Conservation (phyloP, 2,329 filamentous ascomycete species). For the Emergomyces africanus region DNA sequence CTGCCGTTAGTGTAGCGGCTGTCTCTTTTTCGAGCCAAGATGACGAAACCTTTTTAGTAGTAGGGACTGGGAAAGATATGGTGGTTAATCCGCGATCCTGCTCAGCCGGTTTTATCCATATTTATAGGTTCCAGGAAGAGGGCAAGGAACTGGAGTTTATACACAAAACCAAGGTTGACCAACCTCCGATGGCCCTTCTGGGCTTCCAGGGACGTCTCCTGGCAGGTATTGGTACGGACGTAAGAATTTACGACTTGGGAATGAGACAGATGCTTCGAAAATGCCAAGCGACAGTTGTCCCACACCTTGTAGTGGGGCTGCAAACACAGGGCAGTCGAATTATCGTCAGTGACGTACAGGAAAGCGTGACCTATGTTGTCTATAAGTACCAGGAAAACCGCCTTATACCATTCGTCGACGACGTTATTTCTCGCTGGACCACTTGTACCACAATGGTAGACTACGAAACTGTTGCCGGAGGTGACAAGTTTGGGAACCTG, state of each 20-base stretch:
- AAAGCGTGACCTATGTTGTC: conserved; percentile 82
- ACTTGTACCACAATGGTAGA: conserved; percentile 89
- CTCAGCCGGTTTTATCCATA: conserved; percentile 72
- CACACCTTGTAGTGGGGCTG: conserved; percentile 75
- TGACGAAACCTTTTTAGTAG: conserved; percentile 78
- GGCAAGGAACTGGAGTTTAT: conserved; percentile 88
- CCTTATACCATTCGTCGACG: conserved; percentile 85
- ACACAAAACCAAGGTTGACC: conserved; percentile 87
- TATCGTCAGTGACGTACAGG: conserved; percentile 80
- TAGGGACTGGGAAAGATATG: conserved; percentile 90
- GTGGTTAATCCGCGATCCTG: conserved; percentile 62
- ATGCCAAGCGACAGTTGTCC: conserved; percentile 64
- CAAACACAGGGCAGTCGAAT: conserved; percentile 87
- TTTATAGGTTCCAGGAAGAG: conserved; percentile 78
- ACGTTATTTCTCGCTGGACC: conserved; percentile 80
- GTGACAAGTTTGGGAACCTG: conserved; percentile 95
- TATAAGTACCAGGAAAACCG: conserved; percentile 89
- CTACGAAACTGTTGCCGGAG: conserved; percentile 88
- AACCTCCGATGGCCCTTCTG: conserved; percentile 80
- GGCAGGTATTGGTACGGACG: conserved; percentile 68
- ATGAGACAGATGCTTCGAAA: conserved; percentile 89
- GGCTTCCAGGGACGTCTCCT: conserved; percentile 83
- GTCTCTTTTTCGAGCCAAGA: conserved; percentile 83
- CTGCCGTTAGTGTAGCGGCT: conserved; percentile 71
- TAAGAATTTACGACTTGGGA: conserved; percentile 86